Evolutionary conservation across 202 grass and related monocot genomes (phyloP).

Genomic region (Brachypodium distachyon): DNA sequence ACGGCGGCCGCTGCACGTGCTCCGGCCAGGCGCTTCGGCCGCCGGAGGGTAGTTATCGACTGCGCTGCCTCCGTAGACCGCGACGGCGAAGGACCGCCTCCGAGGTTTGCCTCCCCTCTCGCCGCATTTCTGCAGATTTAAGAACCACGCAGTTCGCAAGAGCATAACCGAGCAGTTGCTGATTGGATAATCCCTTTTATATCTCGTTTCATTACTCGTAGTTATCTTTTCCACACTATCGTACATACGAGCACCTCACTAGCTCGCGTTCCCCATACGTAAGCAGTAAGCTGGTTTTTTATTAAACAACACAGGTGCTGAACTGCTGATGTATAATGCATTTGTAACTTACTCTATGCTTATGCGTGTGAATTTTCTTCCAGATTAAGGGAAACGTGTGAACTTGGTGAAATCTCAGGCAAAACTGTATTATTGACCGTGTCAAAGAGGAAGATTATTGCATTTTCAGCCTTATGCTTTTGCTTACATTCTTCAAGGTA

Average conservation of each 20-base stretch:
- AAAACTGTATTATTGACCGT: slow-evolving; percentile 17
- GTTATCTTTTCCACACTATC: background rate
- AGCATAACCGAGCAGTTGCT: background rate
- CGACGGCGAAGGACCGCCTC: slow-evolving; percentile 17
- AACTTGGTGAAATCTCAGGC: slow-evolving; percentile 32
- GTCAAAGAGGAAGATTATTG: slow-evolving; percentile 62
- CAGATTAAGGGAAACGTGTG: slow-evolving; percentile 28
- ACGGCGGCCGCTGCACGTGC: background rate
- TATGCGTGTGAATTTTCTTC: background rate
- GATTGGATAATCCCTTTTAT: background rate
- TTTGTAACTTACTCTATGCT: background rate
- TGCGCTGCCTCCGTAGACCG: slow-evolving; percentile 19
- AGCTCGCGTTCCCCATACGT: background rate
- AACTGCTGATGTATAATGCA: too few relatives aligned
- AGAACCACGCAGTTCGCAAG: background rate
- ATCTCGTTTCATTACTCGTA: background rate
- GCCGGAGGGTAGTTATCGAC: slow-evolving; percentile 27
- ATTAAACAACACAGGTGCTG: background rate
- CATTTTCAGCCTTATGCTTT: slow-evolving; percentile 45
- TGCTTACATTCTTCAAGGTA: slow-evolving; percentile 81
- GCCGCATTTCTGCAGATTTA: background rate
- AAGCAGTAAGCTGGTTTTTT: background rate
- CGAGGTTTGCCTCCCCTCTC: slow-evolving; percentile 12
- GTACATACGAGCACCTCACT: background rate
- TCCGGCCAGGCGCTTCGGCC: slow-evolving; percentile 1